phyloP scores from a whole-genome alignment of 352 stramenopile species.

The Phytopythium oedochilum region DNA sequence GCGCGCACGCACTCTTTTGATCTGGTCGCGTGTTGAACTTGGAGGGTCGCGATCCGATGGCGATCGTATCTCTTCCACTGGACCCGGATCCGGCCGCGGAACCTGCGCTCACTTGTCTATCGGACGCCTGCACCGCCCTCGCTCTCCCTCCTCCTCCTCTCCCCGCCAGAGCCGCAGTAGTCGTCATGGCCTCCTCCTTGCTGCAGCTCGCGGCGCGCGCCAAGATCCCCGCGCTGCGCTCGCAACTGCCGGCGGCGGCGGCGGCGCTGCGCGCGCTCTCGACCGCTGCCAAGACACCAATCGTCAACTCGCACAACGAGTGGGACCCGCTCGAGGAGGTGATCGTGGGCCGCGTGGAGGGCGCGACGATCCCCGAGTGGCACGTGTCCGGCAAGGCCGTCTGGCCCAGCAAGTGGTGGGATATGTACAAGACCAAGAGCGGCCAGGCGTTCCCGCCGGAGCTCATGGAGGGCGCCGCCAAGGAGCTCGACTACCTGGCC shows the following conservation, averaged over 20 bases:
- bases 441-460: constrained; percentile 76
- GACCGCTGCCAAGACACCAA: constrained; percentile 33
- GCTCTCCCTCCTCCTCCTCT: background rate
- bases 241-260: background rate
- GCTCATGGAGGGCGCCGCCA: constrained; percentile 64
- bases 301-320: constrained; percentile 90
- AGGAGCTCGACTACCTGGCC: constrained; percentile 85
- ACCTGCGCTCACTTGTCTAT: background rate
- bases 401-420: constrained; percentile 86
- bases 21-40: constrained; percentile 7
- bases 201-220: background rate
- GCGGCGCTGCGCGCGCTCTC: constrained; percentile 4
- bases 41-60: constrained; percentile 5
- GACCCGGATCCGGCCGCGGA: background rate
- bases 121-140: background rate
- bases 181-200: constrained; percentile 1
- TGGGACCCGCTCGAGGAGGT: constrained; percentile 90
- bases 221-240: background rate
- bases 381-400: constrained; percentile 88
- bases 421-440: constrained; percentile 87
- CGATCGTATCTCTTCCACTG: constrained; percentile 1
- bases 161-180: background rate
- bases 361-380: constrained; percentile 90
- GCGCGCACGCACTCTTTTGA: no score
- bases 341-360: constrained; percentile 86